These are phyloP conservation scores for Fistulifera pelliculosa DNA, from an alignment of 108 stramenopile genomes.

Conservation along the genomic window DNA sequence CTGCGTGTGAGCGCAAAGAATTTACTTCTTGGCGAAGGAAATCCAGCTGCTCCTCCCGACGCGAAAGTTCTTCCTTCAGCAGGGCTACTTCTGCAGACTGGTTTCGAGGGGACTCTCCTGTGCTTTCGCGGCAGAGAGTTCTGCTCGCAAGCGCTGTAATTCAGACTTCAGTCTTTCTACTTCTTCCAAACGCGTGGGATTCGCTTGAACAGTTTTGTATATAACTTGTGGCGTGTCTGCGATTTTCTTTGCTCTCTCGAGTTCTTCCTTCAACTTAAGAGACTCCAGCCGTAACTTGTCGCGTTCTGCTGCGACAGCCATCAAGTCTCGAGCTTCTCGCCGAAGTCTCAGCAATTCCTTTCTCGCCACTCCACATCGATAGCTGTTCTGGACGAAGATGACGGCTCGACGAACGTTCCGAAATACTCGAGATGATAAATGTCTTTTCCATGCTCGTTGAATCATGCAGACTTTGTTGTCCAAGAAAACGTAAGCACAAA, in stretches of 20 bases:
- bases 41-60: conserved; percentile 5
- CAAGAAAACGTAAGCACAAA: conserved; percentile 22
- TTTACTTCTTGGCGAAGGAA: not conserved
- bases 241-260: conserved; percentile 14
- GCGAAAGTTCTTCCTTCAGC: conserved; percentile 1
- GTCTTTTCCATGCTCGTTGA: conserved; percentile 28
- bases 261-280: conserved; percentile 35
- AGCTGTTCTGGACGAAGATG: conserved; percentile 30
- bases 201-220: not conserved
- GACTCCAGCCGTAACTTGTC: conserved; percentile 47
- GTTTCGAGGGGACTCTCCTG: no score
- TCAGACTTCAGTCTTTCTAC: conserved; percentile 24
- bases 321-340: conserved; percentile 44
- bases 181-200: conserved; percentile 10
- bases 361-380: conserved; percentile 26
- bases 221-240: not conserved
- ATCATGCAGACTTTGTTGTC: conserved; percentile 29
- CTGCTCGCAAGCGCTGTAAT: conserved; percentile 23
- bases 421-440: conserved; percentile 2
- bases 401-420: conserved; percentile 13
- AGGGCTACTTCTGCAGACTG: not conserved
- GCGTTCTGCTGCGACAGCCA: conserved; percentile 35
- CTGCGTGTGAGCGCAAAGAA: not conserved
- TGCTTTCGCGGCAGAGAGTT: conserved; percentile 1
- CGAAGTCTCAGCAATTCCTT: conserved; percentile 22